Evolutionary conservation across 2,329 filamentous ascomycete genomes (phyloP).

Genomic region (Cladosporium velox): DNA sequence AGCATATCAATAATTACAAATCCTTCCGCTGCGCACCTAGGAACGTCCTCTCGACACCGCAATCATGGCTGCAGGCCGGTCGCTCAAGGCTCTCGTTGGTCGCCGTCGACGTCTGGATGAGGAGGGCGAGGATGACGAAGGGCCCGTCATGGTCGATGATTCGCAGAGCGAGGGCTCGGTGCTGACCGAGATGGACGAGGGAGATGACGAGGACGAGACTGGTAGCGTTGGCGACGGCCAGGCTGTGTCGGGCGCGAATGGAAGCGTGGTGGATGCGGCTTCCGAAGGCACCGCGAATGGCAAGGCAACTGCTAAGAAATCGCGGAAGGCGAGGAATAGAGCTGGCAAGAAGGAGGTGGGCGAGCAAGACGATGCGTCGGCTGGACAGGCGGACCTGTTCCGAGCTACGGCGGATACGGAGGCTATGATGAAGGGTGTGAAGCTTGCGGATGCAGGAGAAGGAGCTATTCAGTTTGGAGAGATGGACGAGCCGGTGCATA

Average conservation of each 20-base stretch:
- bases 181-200: slow-evolving; percentile 48
- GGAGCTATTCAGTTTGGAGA: slow-evolving; percentile 17
- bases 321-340: slow-evolving; percentile 33
- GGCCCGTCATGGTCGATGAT: slow-evolving; percentile 58
- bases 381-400: slow-evolving; percentile 36
- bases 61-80: slow-evolving; percentile 54
- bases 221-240: slow-evolving; percentile 25
- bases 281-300: slow-evolving; percentile 27
- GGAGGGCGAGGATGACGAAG: slow-evolving; percentile 67
- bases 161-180: slow-evolving; percentile 64
- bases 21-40: background rate
- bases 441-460: slow-evolving; percentile 37
- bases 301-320: slow-evolving; percentile 36
- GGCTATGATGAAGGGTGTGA: slow-evolving; percentile 57
- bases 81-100: slow-evolving; percentile 65
- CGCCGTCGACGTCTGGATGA: slow-evolving; percentile 69
- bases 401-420: slow-evolving; percentile 57
- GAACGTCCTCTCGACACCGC: background rate
- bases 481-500: slow-evolving; percentile 20
- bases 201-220: slow-evolving; percentile 56
- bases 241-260: slow-evolving; percentile 26
- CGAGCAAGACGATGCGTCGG: slow-evolving; percentile 56
- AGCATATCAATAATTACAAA: background rate
- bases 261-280: slow-evolving; percentile 31
- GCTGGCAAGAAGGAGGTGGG: slow-evolving; percentile 43